Evolutionary conservation across 1,284 basidiomycete species (phyloP), one percentile per base, ranked within the genome.

Genomic region (Apiotrichum veenhuisii): DNA sequence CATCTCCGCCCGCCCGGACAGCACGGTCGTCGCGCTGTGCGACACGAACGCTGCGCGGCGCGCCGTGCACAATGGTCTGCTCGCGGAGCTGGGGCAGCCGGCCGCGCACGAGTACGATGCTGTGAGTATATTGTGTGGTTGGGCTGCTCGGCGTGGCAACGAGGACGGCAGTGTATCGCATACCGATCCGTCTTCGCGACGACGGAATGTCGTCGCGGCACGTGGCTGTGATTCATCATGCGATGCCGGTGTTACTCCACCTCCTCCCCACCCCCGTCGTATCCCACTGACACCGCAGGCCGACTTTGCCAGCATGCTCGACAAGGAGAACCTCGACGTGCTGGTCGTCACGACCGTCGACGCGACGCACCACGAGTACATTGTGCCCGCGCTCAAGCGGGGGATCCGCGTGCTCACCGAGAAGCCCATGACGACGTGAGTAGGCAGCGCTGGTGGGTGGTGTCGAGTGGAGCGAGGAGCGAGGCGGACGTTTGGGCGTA

Each of bases 271-370:
- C n/a, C 33, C 14, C 33, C 33, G 33, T 8, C 33, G 33, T 14
- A 36, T 14, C 12, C 14, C 17, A 22, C 17, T 22, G 44, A 33
- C n/a, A 10, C 18, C n/a, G 9, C 45, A 73, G 25, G 77, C 78
- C n/a, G 71, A 77, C 36, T 83, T 80, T 67, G 68, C 68, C 56
- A 75, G 77, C 58, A 83, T 83, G 82, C 70, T 83, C 58, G 68
- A 74, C 52, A 76, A 79, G 53, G 79, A 81, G 64, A 77, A 74
- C 41, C 79, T 83, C 27, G 79, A 82, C 62, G 78, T 78, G 7
- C 66, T 82, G 3, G 81, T 83, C 10, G 76, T 83, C 7, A 83
- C 81, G n/a, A 82, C 81, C 46, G 74, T 83, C 30, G 82, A 83
- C 65, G 78, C 80, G 8, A 72, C 80, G 45, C 82, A 83, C 61